Conservation (phyloP, 345 rosid species). For the Aquilaria malaccensis region DNA sequence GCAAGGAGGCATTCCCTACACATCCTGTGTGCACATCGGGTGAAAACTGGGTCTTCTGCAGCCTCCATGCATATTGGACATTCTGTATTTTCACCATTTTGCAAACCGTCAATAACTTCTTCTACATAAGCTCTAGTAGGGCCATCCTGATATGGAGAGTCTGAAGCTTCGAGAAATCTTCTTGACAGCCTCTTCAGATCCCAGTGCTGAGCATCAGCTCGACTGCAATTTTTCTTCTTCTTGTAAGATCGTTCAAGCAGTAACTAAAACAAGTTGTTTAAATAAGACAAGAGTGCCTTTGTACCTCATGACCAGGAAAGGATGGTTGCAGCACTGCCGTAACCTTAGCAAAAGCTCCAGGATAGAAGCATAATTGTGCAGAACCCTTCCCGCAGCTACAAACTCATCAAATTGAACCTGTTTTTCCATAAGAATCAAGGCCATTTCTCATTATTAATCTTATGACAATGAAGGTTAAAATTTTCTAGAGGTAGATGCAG, state of each 20-base stretch:
- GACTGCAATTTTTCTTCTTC: slow-evolving; percentile 20
- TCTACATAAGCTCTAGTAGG: slow-evolving; percentile 42
- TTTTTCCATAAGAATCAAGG: slow-evolving; percentile 6
- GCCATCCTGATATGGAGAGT: slow-evolving; percentile 17
- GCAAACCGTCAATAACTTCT: slow-evolving; percentile 47
- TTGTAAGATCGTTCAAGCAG: background rate
- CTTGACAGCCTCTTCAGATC: slow-evolving; percentile 55
- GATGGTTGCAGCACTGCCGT: slow-evolving; percentile 77
- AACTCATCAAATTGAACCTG: slow-evolving; percentile 65
- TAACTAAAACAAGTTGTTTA: slow-evolving; percentile 1
- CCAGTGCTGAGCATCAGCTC: slow-evolving; percentile 39
- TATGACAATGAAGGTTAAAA: background rate
- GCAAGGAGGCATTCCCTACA: slow-evolving; percentile 62
- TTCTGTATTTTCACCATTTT: slow-evolving; percentile 39
- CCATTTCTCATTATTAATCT: no score
- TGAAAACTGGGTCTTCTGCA: slow-evolving; percentile 65
- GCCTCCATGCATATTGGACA: slow-evolving; percentile 65
- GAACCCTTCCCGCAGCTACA: slow-evolving; percentile 70
- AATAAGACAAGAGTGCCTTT: background rate
- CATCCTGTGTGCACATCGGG: slow-evolving; percentile 66
- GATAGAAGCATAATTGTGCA: slow-evolving; percentile 59
- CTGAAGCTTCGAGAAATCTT: slow-evolving; percentile 42
- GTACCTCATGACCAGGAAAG: slow-evolving; percentile 66
- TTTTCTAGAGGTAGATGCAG: background rate
- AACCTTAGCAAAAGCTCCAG: slow-evolving; percentile 63